These are phyloP conservation scores for Kluyveromyces dobzhanskii DNA, from an alignment of 805 yeast genomes.

Conservation along the genomic window DNA sequence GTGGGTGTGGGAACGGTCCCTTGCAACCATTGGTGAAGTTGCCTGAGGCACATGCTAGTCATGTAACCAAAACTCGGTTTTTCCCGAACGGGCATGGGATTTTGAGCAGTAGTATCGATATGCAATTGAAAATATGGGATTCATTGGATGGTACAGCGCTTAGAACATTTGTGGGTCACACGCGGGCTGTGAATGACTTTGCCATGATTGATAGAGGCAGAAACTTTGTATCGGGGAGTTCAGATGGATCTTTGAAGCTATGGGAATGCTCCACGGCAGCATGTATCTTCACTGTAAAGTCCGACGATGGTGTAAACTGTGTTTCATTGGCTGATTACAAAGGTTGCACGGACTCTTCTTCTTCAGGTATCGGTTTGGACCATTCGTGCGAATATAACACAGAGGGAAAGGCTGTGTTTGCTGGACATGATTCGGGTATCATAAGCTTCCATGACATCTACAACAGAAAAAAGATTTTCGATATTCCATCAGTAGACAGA, in stretches of 20 bases:
- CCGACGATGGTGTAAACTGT: slow-evolving; percentile 31
- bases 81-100: slow-evolving; percentile 63
- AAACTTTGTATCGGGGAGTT: slow-evolving; percentile 48
- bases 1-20: not conserved
- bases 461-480: slow-evolving; percentile 17
- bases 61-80: slow-evolving; percentile 36
- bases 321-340: slow-evolving; percentile 10
- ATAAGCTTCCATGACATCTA: slow-evolving; percentile 35
- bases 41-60: slow-evolving; percentile 43
- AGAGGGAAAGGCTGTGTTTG: slow-evolving; percentile 34
- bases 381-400: slow-evolving; percentile 38
- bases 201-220: slow-evolving; percentile 57
- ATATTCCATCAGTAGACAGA: slow-evolving; percentile 22
- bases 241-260: slow-evolving; percentile 47
- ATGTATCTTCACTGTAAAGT: slow-evolving; percentile 32
- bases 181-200: slow-evolving; percentile 38
- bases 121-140: slow-evolving; percentile 55
- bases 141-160: slow-evolving; percentile 38
- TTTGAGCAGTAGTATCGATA: slow-evolving; percentile 52
- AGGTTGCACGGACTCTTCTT: not conserved
- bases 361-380: not conserved
- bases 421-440: slow-evolving; percentile 35
- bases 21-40: slow-evolving; percentile 13
- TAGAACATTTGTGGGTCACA: slow-evolving; percentile 46
- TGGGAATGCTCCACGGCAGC: slow-evolving; percentile 66